phyloP scores from a whole-genome alignment of 768 basidiomycete species.

The Lentinula guzmanii region DNA sequence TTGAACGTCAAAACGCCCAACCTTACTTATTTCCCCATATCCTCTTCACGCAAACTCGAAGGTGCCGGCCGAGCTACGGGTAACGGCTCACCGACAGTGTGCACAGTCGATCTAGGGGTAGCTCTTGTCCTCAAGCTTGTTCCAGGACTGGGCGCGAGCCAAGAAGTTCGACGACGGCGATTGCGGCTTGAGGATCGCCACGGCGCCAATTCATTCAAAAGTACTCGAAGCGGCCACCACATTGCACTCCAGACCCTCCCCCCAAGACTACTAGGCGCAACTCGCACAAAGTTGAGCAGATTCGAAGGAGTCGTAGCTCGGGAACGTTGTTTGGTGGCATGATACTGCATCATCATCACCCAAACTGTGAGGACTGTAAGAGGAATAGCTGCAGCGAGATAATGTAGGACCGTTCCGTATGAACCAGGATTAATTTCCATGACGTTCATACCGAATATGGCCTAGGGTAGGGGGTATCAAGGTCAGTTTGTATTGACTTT shows the following conservation, averaged over 20 bases:
- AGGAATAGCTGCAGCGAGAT: constrained; percentile 29
- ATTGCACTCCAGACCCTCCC: background rate
- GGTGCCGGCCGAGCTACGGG: background rate
- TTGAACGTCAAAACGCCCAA: background rate
- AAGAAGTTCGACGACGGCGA: background rate
- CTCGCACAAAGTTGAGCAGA: background rate
- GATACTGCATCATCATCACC: constrained; percentile 37
- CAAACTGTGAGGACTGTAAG: constrained; percentile 41
- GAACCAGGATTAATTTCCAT: constrained; percentile 28
- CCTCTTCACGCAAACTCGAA: background rate
- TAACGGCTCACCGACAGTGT: background rate
- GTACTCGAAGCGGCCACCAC: background rate
- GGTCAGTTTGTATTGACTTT: background rate
- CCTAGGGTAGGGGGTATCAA: constrained; percentile 19
- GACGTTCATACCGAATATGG: constrained; percentile 54
- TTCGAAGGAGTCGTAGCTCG: background rate
- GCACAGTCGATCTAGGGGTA: background rate
- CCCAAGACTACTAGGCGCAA: background rate
- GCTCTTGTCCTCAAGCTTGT: constrained; percentile 3
- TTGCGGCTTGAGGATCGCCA: background rate
- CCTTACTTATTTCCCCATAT: background rate
- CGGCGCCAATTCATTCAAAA: background rate
- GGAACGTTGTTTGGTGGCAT: constrained; percentile 6
- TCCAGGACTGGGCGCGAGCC: constrained; percentile 1
- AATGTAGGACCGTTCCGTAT: constrained; percentile 29